Percentiles rank a stretch among this genome's conserved stretches.
These are phyloP conservation scores for Ormosia semicastrata DNA, from an alignment of 306 rosid species.

Conservation along the genomic window DNA sequence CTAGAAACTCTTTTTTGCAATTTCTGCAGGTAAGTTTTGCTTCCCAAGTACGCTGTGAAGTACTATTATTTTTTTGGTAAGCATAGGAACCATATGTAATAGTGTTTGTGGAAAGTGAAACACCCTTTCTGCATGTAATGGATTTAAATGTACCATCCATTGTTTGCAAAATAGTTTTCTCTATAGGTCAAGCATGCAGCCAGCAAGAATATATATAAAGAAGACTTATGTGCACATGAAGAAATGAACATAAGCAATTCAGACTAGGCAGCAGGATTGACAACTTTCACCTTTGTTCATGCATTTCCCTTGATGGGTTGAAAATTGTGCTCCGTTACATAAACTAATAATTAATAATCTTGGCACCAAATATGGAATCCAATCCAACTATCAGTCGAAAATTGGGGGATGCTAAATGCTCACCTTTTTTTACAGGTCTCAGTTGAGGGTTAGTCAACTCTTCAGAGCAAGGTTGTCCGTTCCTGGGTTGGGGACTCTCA, in stretches of 20 bases:
- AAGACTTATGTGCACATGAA: not conserved
- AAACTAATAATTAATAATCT: not conserved
- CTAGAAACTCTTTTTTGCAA: not conserved
- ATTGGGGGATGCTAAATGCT: too few species aligned
- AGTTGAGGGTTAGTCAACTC: too few species aligned
- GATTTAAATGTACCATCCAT: conserved; percentile 1
- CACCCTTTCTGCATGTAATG: not conserved
- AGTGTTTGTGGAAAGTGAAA: not conserved
- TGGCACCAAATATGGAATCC: not conserved
- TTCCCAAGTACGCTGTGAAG: not conserved
- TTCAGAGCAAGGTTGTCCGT: too few species aligned
- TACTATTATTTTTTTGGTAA: not conserved
- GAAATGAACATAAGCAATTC: not conserved
- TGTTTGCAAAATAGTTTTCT: not conserved
- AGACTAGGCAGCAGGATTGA: not conserved
- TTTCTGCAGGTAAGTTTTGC: conserved; percentile 3
- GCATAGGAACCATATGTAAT: too few species aligned
- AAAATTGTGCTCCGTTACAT: not conserved
- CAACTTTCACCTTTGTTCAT: not conserved
- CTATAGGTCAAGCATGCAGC: too few species aligned
- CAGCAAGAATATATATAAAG: not conserved
- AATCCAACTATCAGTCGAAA: too few species aligned
- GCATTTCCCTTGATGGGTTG: not conserved
- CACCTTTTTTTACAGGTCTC: too few species aligned
- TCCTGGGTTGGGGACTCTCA: too few species aligned